phyloP scores from a whole-genome alignment of 805 yeast species.

The Naumovozyma baii region DNA sequence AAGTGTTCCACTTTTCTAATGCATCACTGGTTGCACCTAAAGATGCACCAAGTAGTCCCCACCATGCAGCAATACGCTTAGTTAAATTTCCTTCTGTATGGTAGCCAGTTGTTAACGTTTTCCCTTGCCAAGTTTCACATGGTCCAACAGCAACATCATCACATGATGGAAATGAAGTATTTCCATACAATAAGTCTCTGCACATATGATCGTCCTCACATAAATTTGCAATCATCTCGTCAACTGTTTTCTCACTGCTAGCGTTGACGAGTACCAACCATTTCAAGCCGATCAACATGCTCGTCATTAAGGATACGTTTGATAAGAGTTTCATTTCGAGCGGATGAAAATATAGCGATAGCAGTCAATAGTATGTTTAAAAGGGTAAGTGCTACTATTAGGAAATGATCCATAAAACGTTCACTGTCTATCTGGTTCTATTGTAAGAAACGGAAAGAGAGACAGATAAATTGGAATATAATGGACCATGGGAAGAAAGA shows the following conservation, averaged over 20 bases:
- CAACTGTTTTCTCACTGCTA: background rate
- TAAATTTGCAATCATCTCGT: background rate
- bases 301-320: background rate
- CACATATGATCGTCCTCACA: background rate
- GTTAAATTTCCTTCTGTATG: background rate
- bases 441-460: no score
- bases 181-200: background rate
- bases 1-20: background rate
- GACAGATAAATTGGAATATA: no score
- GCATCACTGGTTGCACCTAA: constrained; percentile 1
- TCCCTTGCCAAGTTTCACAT: background rate
- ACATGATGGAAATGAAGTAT: background rate
- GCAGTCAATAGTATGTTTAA: background rate
- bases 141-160: background rate
- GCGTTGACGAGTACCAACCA: background rate
- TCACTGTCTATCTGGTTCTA: no score
- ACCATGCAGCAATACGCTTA: background rate
- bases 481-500: no score
- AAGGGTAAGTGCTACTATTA: no score
- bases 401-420: no score
- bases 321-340: background rate
- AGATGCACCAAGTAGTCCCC: background rate
- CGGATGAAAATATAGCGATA: constrained; percentile 1
- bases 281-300: no score
- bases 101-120: background rate